Base-by-base conservation (phyloP, 2,329 filamentous ascomycete genomes). In the Gnomoniopsis sp. region DNA sequence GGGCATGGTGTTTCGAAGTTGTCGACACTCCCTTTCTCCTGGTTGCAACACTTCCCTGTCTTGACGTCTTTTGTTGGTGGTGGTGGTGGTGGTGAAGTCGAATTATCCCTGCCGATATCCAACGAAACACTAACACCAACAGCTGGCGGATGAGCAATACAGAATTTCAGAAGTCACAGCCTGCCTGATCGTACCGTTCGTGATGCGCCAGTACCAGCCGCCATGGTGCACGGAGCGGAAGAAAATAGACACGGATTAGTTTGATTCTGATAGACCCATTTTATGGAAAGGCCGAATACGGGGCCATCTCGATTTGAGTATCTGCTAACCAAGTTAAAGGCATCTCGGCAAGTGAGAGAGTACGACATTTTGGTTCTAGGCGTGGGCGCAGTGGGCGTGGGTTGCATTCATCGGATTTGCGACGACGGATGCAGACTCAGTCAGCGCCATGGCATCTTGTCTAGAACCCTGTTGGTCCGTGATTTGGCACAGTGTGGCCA, bases 61-160 rank as follows among this genome's bases (percentile, higher is more conserved):
- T 48, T 21, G 38, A 38, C 49, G 36, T 38, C 36, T 57, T 17
- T 10, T 44, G 55, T 23, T 52, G 38, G 43, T 19, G n/a, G 36
- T 51, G 55, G 38, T 52, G 38, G 43, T 19, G n/a, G 36, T 51
- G 41, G 48, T 22, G 36, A 11, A 14, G 15, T 19, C 8, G 10
- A 44, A n/a, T n/a, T 11, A 57, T 47, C 55, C 55, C 51, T 57
- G 55, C 51, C 51, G 14, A 52, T 47, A 57, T 52, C 49, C 49
- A 53, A 26, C 49, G 49, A 52, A 57, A 52, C 55, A 50, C 49
- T 36, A 52, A 23, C 55, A 44, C 23, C 23, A 7, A 41, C 19
- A 47, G 44, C 44, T 23, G 21, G 21, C 8, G 11, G 44, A 47
- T 21, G 44, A 47, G 10, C 21, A 11, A 47, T 12, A 23, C 21